Evolutionary conservation across 768 basidiomycete genomes (phyloP), one percentile per base, ranked within the genome.

Genomic region (Collybia sordida): DNA sequence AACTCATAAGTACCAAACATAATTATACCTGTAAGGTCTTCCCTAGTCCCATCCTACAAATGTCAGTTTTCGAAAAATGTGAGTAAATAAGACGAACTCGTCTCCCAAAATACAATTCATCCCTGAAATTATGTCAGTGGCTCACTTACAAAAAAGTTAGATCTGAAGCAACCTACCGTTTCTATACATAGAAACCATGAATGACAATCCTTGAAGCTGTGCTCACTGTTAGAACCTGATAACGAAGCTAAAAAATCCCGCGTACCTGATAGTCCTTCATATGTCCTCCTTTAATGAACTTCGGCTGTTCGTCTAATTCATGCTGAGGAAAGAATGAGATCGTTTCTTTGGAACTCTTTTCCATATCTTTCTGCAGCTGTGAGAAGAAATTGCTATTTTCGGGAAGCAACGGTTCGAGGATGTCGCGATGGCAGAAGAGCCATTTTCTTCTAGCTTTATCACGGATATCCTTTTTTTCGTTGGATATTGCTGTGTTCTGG

Each of bases 61-160:
- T 17, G 38, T 49, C 27, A 42, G 38, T 37, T 28, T 51, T 23
- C 6, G 4, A 7, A 12, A n/a, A 38, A 3, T 31, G 38, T 42
- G 31, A 53, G 12, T 48, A 50, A 35, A 38, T 21, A 23, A 17
- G 21, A 69, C 75, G 53, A 59, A 82, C 81, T 81, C 83, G 54
- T 90, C 88, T 23, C 85, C 88, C 1, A 90, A 72, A 49, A 90
- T 84, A 61, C 83, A 82, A 54, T 82, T 87, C 74, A 87, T 79
- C 14, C 81, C 80, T 82, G 53, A 17, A 17, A 2, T 6, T 35
- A 6, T 34, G 12, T 38, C 27, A 27, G n/a, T 4, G 41, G 15
- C 6, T 40, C 21, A 19, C 45, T 6, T 35, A 15, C n/a, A 21
- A 27, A 12, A 24, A 5, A 25, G 12, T 22, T 1, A 12, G 14